Base-by-base conservation (phyloP, 345 rosid genomes). In the Hibiscus trionum region DNA sequence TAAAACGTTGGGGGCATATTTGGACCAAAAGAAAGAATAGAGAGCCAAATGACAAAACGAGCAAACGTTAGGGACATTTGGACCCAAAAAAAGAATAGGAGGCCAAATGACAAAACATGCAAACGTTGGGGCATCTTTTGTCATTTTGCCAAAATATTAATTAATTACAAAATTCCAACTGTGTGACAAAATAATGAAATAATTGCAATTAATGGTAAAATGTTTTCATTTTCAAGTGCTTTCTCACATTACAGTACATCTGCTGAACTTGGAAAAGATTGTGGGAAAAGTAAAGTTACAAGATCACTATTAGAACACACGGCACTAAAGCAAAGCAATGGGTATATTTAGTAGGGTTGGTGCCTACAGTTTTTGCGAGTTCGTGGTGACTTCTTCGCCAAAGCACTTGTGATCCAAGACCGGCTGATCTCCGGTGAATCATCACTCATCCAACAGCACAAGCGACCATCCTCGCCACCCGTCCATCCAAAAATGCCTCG, bases 381-480 rank as follows among this genome's bases (percentile, higher is more conserved):
- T 15, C 58, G 79, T 0, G 83, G 74, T 2, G 91, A 75, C 78
- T 77, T 87, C 55, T 75, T 59, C 26, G 80, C 93, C 75, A 91
- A 76, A 7, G 85, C 67, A 24, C 83, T 85, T 44, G 99, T 87
- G 49, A 85, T 84, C 99, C 99, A 92, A 55, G 98, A 86, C 53
- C 81, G 80, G 31, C 79, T 81, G n/a, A 57, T 58, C 64, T 77
- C 87, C 0, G 80, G 44, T 55, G 92, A 79, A 31, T 82, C 83
- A 64, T 92, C 89, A 0, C 91, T 84, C 37, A 76, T 77, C 99
- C 99, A 95, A 82, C 98, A 90, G 76, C 97, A 92, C 71, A 95
- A 50, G 1, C 94, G 88, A 39, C 99, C 98, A 75, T 95, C 99
- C 80, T 95, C 99, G 24, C 96, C 97, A 0, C 98, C 97, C 0